Conservation (phyloP, 2,329 filamentous ascomycete genomes). For the Tricladium varicosporioides region DNA sequence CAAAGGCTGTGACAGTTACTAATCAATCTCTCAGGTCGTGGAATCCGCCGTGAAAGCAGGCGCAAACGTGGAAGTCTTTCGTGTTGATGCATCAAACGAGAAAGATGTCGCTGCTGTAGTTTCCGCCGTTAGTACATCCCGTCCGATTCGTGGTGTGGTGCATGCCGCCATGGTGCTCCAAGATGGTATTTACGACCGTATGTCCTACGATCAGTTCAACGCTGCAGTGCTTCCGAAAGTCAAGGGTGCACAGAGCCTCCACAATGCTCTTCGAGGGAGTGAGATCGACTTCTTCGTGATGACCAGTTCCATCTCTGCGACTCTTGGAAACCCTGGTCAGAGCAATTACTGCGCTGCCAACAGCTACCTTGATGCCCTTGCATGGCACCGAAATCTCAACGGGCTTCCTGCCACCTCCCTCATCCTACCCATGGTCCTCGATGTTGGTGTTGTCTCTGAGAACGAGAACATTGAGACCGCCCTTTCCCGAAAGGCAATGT, state of each 20-base stretch:
- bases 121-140: no score
- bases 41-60: no score
- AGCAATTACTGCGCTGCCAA: constrained; percentile 40
- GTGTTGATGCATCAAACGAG: no score
- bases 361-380: constrained; percentile 37
- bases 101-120: no score
- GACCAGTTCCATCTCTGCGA: no score
- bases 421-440: constrained; percentile 36
- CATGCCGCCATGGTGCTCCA: constrained; percentile 27
- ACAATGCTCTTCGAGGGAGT: constrained; percentile 13
- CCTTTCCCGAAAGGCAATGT: constrained; percentile 12
- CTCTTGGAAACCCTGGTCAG: constrained; percentile 35
- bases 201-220: constrained; percentile 35
- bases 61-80: no score
- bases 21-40: no score
- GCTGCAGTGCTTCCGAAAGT: constrained; percentile 36
- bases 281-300: no score
- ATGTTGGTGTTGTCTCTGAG: constrained; percentile 35
- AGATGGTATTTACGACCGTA: constrained; percentile 17
- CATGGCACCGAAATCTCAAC: constrained; percentile 26
- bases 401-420: no score
- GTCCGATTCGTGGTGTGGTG: constrained; percentile 1
- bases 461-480: constrained; percentile 20
- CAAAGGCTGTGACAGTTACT: no score
- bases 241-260: constrained; percentile 16